Evolutionary conservation across 495 filamentous ascomycete species (phyloP).

Genomic region (Penicillium parvum): DNA sequence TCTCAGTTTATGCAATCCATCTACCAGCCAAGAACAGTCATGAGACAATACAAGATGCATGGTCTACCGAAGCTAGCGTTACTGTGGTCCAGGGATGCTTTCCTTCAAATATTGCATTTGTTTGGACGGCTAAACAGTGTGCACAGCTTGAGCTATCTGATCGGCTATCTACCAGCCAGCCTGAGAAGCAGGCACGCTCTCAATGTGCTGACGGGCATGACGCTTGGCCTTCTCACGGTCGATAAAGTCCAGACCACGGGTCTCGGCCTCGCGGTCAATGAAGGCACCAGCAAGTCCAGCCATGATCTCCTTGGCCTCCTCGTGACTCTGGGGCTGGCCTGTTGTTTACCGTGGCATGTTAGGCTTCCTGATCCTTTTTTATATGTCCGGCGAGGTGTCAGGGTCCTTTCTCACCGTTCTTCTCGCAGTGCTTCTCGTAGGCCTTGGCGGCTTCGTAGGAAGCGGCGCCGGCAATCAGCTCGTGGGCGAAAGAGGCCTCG

Average conservation of each 20-base stretch:
- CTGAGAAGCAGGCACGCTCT: conserved; percentile 51
- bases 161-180: conserved; percentile 14
- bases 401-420: conserved; percentile 46
- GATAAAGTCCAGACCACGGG: conserved; percentile 61
- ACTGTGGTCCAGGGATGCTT: too few relatives aligned
- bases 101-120: too few relatives aligned
- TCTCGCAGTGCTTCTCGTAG: conserved; percentile 61
- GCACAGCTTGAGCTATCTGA: neutral
- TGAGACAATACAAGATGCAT: too few relatives aligned
- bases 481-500: conserved; percentile 58
- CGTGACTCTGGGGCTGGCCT: conserved; percentile 62
- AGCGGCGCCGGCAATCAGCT: conserved; percentile 65
- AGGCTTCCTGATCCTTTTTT: neutral
- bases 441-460: conserved; percentile 70
- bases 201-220: conserved; percentile 53
- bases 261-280: conserved; percentile 68
- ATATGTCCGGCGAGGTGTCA: neutral
- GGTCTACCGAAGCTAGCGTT: too few relatives aligned
- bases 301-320: conserved; percentile 66
- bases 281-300: conserved; percentile 66
- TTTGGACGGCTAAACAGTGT: too few relatives aligned
- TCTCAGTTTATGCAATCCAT: too few relatives aligned
- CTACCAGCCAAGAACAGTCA: too few relatives aligned
- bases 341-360: neutral
- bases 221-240: conserved; percentile 64